These are phyloP conservation scores for Linnemannia elongata DNA, from an alignment of 192 early-diverging fungal species.

Conservation along the genomic window DNA sequence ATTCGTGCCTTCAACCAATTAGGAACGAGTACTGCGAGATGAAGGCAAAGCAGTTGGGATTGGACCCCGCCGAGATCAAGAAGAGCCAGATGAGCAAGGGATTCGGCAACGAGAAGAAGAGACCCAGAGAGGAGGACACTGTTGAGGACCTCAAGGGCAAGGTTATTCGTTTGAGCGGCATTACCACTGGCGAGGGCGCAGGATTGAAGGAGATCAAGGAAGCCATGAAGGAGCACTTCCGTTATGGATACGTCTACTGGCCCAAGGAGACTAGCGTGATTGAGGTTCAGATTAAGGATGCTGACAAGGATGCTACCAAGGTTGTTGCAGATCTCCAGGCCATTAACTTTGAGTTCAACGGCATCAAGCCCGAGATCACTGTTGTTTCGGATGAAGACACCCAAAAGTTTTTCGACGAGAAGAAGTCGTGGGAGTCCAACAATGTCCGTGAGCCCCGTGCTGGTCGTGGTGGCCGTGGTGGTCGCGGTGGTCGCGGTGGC, in stretches of 20 bases:
- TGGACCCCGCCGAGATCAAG: constrained; percentile 56
- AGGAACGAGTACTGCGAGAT: constrained; percentile 59
- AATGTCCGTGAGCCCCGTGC: constrained; percentile 15
- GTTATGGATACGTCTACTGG: constrained; percentile 49
- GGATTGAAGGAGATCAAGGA: constrained; percentile 45
- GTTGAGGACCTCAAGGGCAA: constrained; percentile 52
- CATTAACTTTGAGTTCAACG: constrained; percentile 38
- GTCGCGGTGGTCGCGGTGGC: constrained; percentile 44
- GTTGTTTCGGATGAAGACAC: constrained; percentile 41
- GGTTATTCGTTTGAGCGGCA: constrained; percentile 43
- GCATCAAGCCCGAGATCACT: constrained; percentile 44
- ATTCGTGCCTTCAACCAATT: neutral
- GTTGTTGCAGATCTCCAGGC: constrained; percentile 31
- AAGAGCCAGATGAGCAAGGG: constrained; percentile 31
- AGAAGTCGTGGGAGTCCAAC: constrained; percentile 39
- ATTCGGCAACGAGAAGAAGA: constrained; percentile 49
- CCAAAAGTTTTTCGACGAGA: constrained; percentile 38
- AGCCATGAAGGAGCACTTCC: constrained; percentile 42
- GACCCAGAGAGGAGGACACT: constrained; percentile 47
- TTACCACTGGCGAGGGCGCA: constrained; percentile 20
- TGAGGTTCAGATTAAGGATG: constrained; percentile 42
- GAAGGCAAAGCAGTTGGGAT: constrained; percentile 56
- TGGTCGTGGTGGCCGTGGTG: constrained; percentile 19
- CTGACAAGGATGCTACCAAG: constrained; percentile 33
- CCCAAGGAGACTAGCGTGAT: constrained; percentile 31